Percentiles rank a stretch among this genome's conserved stretches.
Evolutionary conservation across 2,329 filamentous ascomycete species (phyloP).

Genomic region (Ophiobolus disseminans): DNA sequence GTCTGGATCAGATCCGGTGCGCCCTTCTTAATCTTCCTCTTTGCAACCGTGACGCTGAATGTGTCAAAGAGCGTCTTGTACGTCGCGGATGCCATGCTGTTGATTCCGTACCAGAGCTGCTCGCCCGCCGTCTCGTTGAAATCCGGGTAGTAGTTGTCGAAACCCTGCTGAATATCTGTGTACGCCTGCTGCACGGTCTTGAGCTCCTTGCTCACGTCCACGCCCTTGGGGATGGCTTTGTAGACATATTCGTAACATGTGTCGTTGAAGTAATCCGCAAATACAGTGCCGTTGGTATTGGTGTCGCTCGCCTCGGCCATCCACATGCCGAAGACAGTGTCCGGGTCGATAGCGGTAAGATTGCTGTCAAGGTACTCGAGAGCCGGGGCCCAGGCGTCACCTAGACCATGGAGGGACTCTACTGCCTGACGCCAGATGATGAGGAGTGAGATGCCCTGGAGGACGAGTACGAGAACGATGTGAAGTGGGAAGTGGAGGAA

Average conservation of each 20-base stretch:
- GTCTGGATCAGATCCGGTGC: constrained; percentile 6
- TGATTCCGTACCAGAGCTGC: constrained; percentile 9
- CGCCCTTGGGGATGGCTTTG: constrained; percentile 30
- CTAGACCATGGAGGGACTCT: constrained; percentile 21
- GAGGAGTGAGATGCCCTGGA: constrained; percentile 43
- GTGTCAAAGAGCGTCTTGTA: constrained; percentile 34
- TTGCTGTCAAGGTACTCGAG: constrained; percentile 8
- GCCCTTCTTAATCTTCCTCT: constrained; percentile 14
- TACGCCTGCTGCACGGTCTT: constrained; percentile 13
- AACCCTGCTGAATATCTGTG: constrained; percentile 13
- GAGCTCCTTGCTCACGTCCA: constrained; percentile 25
- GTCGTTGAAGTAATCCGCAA: constrained; percentile 15
- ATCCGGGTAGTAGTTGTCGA: constrained; percentile 8
- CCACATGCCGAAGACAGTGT: constrained; percentile 1
- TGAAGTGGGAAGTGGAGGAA: constrained; percentile 44
- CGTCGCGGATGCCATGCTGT: constrained; percentile 17
- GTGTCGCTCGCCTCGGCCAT: neutral
- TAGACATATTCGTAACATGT: constrained; percentile 27
- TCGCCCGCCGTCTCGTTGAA: constrained; percentile 24
- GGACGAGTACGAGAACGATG: constrained; percentile 33
- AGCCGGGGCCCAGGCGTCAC: constrained; percentile 5
- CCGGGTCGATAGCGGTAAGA: constrained; percentile 10
- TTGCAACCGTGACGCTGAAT: constrained; percentile 27
- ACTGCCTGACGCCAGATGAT: constrained; percentile 44
- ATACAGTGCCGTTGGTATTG: constrained; percentile 12